Conservation (phyloP, 768 basidiomycete species). For the Suillus cothurnatus region DNA sequence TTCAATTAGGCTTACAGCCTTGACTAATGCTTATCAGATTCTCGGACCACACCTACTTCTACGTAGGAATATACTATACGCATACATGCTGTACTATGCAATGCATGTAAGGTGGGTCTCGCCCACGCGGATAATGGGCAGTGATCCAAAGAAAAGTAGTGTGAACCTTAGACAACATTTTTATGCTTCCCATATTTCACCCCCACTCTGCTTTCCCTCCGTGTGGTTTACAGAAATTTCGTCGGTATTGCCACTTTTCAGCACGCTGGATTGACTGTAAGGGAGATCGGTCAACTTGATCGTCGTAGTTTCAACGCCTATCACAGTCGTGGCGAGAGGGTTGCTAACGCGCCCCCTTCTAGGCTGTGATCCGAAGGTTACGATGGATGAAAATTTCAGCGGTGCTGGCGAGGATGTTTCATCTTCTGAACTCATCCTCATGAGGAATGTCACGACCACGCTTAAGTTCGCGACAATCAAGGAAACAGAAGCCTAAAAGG, state of each 20-base stretch:
- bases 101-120: not conserved
- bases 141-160: not conserved
- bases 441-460: not conserved
- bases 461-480: not conserved
- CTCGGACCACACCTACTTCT: not conserved
- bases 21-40: not conserved
- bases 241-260: not conserved
- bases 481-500: not conserved
- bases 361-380: not conserved
- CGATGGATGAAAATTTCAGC: not conserved
- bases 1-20: not conserved
- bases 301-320: not conserved
- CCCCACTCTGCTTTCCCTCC: not conserved
- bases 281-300: not conserved
- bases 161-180: not conserved
- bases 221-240: not conserved
- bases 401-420: not conserved
- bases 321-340: not conserved
- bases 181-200: not conserved
- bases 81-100: too few relatives aligned
- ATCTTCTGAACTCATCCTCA: not conserved
- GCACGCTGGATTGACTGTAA: not conserved
- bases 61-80: not conserved
- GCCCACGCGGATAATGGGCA: not conserved
- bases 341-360: not conserved